A percentile compares a stretch with the other conserved stretches of the same genome.
Evolutionary conservation across 2,329 filamentous ascomycete genomes (phyloP).

Genomic region (Xylariaceae sp.): DNA sequence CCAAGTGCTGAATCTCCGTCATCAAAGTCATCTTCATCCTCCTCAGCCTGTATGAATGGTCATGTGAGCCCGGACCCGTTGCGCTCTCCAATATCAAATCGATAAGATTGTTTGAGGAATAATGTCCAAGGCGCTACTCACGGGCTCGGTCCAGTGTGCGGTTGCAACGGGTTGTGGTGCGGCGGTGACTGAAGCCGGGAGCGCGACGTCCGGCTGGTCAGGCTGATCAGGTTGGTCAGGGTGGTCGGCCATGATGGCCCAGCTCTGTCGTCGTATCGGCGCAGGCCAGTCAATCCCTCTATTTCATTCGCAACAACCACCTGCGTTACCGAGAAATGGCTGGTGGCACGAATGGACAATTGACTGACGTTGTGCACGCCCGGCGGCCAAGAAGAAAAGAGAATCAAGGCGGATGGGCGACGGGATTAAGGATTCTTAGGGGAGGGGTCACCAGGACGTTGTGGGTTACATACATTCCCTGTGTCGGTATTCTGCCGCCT

Average conservation of each 20-base stretch:
- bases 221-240: not conserved
- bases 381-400: no score
- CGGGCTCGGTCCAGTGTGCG: conserved; percentile 18
- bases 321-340: no score
- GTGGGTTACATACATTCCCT: no score
- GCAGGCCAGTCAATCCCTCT: no score
- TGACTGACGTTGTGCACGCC: no score
- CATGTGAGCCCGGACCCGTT: conserved; percentile 5
- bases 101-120: not conserved
- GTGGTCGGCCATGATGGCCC: not conserved
- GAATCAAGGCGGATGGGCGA: no score
- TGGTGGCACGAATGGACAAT: no score
- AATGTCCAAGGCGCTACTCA: conserved; percentile 6
- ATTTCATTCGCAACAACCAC: no score
- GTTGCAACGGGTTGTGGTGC: conserved; percentile 1
- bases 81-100: not conserved
- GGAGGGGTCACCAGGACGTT: no score
- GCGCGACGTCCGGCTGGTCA: not conserved
- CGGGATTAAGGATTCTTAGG: no score
- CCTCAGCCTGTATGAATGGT: conserved; percentile 14
- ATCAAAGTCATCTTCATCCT: conserved; percentile 16
- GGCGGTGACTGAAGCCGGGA: conserved; percentile 10
- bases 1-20: conserved; percentile 28
- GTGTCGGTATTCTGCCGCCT: no score
- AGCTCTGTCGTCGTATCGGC: no score